Conservation (phyloP, 2,329 filamentous ascomycete species). For the Colletotrichum magnum region DNA sequence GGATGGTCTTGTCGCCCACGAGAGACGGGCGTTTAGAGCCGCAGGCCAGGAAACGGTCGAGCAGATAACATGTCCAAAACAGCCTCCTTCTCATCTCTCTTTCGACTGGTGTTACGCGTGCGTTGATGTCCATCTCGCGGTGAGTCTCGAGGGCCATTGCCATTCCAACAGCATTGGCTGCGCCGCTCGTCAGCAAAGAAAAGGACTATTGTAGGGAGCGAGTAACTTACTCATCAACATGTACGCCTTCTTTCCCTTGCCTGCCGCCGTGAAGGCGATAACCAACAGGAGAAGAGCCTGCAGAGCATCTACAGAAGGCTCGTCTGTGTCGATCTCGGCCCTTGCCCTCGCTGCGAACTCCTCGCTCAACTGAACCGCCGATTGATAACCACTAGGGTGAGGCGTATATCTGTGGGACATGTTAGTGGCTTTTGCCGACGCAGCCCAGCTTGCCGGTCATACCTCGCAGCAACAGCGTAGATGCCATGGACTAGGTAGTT, state of each 20-base stretch:
- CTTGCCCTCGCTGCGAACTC: slow-evolving; percentile 81
- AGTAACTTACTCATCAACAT: slow-evolving; percentile 80
- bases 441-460: slow-evolving; percentile 41
- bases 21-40: slow-evolving; percentile 88
- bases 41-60: slow-evolving; percentile 86
- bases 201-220: neutral
- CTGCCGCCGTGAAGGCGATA: slow-evolving; percentile 81
- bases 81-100: slow-evolving; percentile 83
- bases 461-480: slow-evolving; percentile 75
- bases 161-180: slow-evolving; percentile 85
- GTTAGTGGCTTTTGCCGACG: slow-evolving; percentile 38
- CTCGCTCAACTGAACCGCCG: slow-evolving; percentile 77
- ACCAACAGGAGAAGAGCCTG: slow-evolving; percentile 83
- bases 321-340: slow-evolving; percentile 80
- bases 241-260: slow-evolving; percentile 87
- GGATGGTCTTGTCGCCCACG: slow-evolving; percentile 81
- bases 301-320: slow-evolving; percentile 83
- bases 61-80: slow-evolving; percentile 91
- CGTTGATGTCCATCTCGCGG: slow-evolving; percentile 77
- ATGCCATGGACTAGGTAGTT: slow-evolving; percentile 68
- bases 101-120: slow-evolving; percentile 75
- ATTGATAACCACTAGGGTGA: slow-evolving; percentile 76
- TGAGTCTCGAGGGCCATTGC: slow-evolving; percentile 86
- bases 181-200: slow-evolving; percentile 21
- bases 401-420: slow-evolving; percentile 73